A percentile compares a stretch with the other conserved stretches of the same genome.
phyloP scores from a whole-genome alignment of 2,329 filamentous ascomycete genomes.

The Myriosclerotinia scirpicola region DNA sequence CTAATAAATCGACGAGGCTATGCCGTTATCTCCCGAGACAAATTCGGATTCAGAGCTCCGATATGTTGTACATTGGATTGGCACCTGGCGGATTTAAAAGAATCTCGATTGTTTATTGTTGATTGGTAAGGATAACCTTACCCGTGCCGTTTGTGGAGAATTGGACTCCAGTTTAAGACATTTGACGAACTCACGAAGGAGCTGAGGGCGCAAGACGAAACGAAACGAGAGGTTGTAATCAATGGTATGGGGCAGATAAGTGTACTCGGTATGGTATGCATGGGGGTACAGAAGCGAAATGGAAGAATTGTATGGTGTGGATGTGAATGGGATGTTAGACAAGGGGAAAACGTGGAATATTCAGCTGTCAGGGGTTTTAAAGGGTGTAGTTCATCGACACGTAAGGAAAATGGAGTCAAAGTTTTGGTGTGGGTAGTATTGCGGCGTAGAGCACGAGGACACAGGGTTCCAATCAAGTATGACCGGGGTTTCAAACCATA shows the following conservation, averaged over 20 bases:
- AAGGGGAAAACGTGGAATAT: constrained; percentile 10
- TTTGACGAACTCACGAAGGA: background rate
- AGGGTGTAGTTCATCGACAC: background rate
- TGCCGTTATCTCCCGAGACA: constrained; percentile 3
- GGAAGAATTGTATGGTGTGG: background rate
- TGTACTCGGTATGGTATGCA: background rate
- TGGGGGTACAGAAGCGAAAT: background rate
- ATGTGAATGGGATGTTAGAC: constrained; percentile 3
- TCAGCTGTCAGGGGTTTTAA: constrained; percentile 18
- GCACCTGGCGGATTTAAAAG: too few species aligned
- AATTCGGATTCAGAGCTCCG: background rate
- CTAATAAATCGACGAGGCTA: too few species aligned
- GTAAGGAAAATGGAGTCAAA: constrained; percentile 1
- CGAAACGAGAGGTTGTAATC: background rate
- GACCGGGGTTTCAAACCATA: constrained; percentile 2
- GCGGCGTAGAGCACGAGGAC: constrained; percentile 21
- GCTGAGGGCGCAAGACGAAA: constrained; percentile 14
- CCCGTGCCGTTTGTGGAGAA: constrained; percentile 21
- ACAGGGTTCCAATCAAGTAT: constrained; percentile 4
- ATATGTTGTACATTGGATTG: background rate
- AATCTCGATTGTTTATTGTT: background rate
- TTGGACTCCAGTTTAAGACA: constrained; percentile 2
- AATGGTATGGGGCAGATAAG: background rate
- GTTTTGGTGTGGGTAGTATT: constrained; percentile 9
- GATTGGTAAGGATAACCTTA: background rate